Conservation (phyloP, 805 yeast species). For the Grigorovia jiainica region DNA sequence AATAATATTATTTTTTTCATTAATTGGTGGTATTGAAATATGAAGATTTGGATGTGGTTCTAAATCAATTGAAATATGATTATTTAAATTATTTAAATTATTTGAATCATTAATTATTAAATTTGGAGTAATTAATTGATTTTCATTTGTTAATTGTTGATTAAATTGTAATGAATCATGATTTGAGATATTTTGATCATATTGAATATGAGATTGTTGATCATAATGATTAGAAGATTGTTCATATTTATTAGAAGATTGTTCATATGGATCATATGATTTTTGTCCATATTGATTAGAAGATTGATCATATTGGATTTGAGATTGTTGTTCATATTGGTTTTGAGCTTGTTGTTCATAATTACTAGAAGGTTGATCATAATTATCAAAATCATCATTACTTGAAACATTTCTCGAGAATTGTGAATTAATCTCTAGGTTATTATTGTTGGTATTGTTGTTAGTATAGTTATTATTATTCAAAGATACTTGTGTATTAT, state of each 20-base stretch:
- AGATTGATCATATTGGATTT: too few species aligned
- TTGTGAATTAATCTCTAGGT: too few species aligned
- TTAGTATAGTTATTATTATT: neutral
- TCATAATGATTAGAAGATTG: neutral
- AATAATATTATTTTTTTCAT: neutral
- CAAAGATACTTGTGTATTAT: conserved; percentile 5
- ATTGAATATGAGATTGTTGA: too few species aligned
- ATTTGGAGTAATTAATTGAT: neutral
- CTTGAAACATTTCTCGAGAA: too few species aligned
- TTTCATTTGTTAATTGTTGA: neutral
- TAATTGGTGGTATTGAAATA: neutral
- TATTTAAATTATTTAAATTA: neutral
- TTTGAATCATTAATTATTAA: neutral
- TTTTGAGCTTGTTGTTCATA: neutral
- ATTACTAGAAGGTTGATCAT: neutral
- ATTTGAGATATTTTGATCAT: neutral
- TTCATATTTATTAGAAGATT: neutral
- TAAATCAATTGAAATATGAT: conserved; percentile 9
- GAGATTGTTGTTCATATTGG: neutral
- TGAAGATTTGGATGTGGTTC: conserved; percentile 11
- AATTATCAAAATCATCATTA: too few species aligned
- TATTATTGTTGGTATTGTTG: neutral
- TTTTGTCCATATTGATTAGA: neutral
- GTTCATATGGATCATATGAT: too few species aligned
- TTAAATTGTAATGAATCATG: neutral